These are phyloP conservation scores for Quercus berberidifolia DNA, from an alignment of 306 rosid genomes.

Conservation along the genomic window DNA sequence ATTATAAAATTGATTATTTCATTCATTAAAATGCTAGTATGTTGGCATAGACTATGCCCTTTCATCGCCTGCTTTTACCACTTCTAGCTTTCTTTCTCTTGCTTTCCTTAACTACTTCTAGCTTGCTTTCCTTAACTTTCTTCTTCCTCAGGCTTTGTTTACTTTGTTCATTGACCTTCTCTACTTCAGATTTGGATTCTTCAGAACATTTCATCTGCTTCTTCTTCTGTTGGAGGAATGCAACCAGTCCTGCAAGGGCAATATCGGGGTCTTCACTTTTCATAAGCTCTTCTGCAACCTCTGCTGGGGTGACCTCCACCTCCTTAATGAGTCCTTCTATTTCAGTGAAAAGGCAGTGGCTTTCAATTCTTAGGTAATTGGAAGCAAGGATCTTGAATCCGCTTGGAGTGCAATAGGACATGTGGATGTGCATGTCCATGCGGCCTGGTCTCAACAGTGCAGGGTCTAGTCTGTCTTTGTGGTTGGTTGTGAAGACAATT, in stretches of 20 bases:
- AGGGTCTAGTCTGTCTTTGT: conserved; percentile 27
- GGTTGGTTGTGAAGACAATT: conserved; percentile 24
- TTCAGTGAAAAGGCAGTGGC: conserved; percentile 16
- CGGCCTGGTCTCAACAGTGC: conserved; percentile 43
- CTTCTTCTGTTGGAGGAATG: conserved; percentile 19
- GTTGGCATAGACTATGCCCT: not conserved
- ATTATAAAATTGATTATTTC: not conserved
- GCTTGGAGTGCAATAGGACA: conserved; percentile 31
- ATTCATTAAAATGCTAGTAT: not conserved
- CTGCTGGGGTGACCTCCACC: conserved; percentile 32
- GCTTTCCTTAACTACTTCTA: not conserved
- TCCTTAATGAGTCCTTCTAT: conserved; percentile 23
- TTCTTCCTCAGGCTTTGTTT: not conserved
- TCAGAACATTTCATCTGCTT: conserved; percentile 2
- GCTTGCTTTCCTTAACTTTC: not conserved
- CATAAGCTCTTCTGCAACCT: conserved; percentile 37
- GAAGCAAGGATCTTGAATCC: conserved; percentile 29
- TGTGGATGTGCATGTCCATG: conserved; percentile 40
- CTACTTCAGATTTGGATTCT: not conserved
- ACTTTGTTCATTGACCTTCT: not conserved
- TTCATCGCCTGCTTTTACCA: not conserved
- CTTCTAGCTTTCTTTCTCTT: not conserved
- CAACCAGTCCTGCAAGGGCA: conserved; percentile 19
- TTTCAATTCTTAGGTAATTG: conserved; percentile 12
- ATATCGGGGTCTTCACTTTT: conserved; percentile 18